A percentile compares a stretch with the other conserved stretches of the same genome.
These are phyloP conservation scores for Cenchrus americanus DNA, from an alignment of 176 grass and related monocot genomes.

Conservation along the genomic window DNA sequence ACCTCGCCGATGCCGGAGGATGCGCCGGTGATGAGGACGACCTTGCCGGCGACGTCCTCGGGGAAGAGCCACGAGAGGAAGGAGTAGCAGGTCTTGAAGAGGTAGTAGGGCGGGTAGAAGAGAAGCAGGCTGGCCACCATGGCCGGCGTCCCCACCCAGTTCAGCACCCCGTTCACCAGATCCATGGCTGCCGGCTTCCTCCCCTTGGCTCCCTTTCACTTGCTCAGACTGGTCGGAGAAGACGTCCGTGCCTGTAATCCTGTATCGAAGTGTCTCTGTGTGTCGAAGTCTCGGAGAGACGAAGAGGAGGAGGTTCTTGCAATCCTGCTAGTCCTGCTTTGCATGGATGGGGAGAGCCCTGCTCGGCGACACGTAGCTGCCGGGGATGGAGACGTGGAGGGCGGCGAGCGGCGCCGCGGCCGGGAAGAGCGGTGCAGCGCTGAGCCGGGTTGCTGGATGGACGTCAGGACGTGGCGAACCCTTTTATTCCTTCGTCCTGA, in stretches of 20 bases:
- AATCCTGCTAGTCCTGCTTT: not conserved
- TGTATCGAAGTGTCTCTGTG: not conserved
- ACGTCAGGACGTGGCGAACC: too few relatives aligned
- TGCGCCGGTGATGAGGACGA: constrained; percentile 83
- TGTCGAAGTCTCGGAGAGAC: too few relatives aligned
- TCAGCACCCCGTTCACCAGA: constrained; percentile 49
- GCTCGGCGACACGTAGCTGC: not conserved
- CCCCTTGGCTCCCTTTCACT: not conserved
- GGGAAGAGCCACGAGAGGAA: constrained; percentile 69
- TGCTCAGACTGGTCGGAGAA: not conserved
- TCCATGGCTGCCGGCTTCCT: constrained; percentile 24
- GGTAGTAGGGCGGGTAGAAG: constrained; percentile 70
- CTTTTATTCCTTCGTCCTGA: too few relatives aligned
- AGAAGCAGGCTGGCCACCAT: constrained; percentile 55
- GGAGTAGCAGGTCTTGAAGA: constrained; percentile 61
- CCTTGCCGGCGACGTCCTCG: constrained; percentile 72
- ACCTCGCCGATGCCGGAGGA: constrained; percentile 92
- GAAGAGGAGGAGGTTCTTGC: not conserved
- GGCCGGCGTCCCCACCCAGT: constrained; percentile 49
- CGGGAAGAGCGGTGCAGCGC: not conserved
- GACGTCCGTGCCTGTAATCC: not conserved
- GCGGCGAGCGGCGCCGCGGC: too few relatives aligned
- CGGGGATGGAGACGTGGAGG: too few relatives aligned
- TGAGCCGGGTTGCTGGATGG: too few relatives aligned
- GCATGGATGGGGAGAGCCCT: not conserved